Base-by-base conservation (phyloP, 345 rosid species). In the Euphorbia tirucalli region DNA sequence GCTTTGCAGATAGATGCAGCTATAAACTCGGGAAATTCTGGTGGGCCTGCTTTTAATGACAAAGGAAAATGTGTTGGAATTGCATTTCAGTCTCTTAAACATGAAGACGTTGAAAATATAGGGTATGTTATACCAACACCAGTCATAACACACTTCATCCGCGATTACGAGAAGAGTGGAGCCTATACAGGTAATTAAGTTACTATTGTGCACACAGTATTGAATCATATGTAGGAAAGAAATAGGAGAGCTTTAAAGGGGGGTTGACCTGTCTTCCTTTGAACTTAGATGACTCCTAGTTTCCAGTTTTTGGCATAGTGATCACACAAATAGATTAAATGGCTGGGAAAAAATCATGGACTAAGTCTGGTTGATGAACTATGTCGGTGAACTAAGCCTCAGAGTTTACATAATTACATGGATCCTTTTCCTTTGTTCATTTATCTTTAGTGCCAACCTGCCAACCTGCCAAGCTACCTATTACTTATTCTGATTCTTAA, bases 41-140 rank as follows among this genome's bases (percentile, higher is more conserved):
- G 97, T 61, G 99, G 99, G 21, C 97, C 99, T 70, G 97, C 99
- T 16, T 95, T 92, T 77, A 92, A 82, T 79, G 99, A 95, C 72
- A 87, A 89, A 83, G 97, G 96, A 3, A 82, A 81, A 68, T 90
- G 97, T 80, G 97, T 95, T 1, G 99, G 99, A 49, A 92, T 95
- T 79, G 99, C 97, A 5, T 95, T 95, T 84, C 99, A 95, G 83
- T 95, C 99, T 15, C 86, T 92, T 50, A 92, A 92, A 79, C 93
- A 89, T 64, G 99, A 95, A 74, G 98, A 95, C 82, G 97, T 75
- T 28, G 99, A 95, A 80, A 95, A 95, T 75, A 92, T 92, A 58
- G 99, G 99, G 57, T 92, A 92, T 77, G 93, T 92, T 74, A 95
- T 95, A 57, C 99, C 99, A 10, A 95, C 99, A 7, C 99, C 98